These are phyloP conservation scores for Fragilaria crotonensis DNA, from an alignment of 108 stramenopile species.

Conservation along the genomic window DNA sequence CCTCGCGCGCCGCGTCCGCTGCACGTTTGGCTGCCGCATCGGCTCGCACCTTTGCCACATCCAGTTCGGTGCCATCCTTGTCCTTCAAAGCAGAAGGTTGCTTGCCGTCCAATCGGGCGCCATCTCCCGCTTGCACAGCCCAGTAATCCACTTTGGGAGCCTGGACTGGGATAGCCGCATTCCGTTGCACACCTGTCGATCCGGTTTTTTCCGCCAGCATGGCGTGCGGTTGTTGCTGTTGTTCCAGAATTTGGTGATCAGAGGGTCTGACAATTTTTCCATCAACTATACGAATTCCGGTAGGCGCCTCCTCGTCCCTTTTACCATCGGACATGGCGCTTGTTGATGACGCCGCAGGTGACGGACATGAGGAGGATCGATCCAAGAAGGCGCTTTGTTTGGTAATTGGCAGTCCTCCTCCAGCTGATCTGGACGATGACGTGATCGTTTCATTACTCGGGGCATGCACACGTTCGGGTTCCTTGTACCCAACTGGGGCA, in stretches of 20 bases:
- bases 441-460: neutral
- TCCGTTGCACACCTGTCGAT: conserved; percentile 78
- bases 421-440: neutral
- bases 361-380: conserved; percentile 53
- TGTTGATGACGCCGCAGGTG: conserved; percentile 35
- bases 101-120: conserved; percentile 80
- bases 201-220: conserved; percentile 68
- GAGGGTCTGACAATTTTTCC: conserved; percentile 69
- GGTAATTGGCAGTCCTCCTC: neutral
- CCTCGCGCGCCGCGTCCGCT: conserved; percentile 30
- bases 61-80: conserved; percentile 65
- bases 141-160: conserved; percentile 78
- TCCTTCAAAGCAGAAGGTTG: conserved; percentile 57
- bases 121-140: conserved; percentile 74
- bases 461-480: conserved; percentile 35
- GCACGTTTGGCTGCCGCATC: conserved; percentile 67
- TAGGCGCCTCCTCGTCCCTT: conserved; percentile 21
- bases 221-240: neutral
- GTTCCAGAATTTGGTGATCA: conserved; percentile 13
- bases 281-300: conserved; percentile 63
- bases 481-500: conserved; percentile 89
- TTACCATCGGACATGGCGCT: conserved; percentile 12
- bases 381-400: conserved; percentile 2
- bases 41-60: conserved; percentile 65
- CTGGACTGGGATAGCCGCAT: conserved; percentile 68